A percentile compares a stretch with the other conserved stretches of the same genome.
Conservation (phyloP, 129 eudicot species). For the Tagetes patula region DNA sequence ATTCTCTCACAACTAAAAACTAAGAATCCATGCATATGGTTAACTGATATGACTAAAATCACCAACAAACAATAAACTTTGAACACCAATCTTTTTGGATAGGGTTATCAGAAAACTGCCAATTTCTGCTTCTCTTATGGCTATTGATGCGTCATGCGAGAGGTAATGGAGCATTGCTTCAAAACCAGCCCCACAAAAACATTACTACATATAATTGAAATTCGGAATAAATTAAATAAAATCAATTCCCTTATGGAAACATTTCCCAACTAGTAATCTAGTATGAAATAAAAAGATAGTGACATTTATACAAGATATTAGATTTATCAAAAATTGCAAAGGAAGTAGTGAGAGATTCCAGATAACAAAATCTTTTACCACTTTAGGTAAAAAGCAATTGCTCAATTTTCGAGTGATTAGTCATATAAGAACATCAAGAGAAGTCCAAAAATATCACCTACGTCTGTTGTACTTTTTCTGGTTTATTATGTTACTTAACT, state of each 20-base stretch:
- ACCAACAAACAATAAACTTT: not conserved
- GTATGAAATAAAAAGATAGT: not conserved
- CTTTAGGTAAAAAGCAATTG: not conserved
- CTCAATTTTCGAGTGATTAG: not conserved
- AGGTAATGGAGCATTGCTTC: not conserved
- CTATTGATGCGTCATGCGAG: not conserved
- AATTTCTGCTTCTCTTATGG: not conserved
- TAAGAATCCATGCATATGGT: not conserved
- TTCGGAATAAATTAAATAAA: not conserved
- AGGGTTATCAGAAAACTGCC: not conserved
- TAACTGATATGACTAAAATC: not conserved
- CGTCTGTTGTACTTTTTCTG: not conserved
- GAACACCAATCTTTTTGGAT: constrained; percentile 6
- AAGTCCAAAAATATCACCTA: not conserved
- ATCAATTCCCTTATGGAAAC: not conserved
- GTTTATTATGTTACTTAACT: not conserved
- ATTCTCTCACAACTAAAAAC: constrained; percentile 1
- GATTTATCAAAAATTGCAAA: constrained; percentile 9
- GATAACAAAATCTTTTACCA: not conserved
- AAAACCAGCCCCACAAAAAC: constrained; percentile 10
- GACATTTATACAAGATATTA: constrained; percentile 1
- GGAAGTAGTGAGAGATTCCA: not conserved
- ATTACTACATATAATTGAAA: not conserved
- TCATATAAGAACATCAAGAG: not conserved
- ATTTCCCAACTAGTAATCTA: not conserved